Conservation (phyloP, 140 eudicot species). For the Bidens hawaiensis region DNA sequence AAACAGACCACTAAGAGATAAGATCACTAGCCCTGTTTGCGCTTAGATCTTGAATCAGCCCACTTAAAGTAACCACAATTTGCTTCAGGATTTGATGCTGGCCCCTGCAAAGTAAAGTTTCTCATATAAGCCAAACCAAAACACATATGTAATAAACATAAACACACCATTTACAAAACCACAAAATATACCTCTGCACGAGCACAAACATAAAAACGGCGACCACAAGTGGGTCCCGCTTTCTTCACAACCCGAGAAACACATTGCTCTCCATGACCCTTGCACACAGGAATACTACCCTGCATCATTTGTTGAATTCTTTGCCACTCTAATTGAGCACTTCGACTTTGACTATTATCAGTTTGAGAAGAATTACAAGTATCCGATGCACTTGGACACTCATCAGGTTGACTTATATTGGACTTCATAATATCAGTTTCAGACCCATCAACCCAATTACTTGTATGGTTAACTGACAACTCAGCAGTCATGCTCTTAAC, state of each 20-base stretch:
- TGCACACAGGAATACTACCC: conserved; percentile 82
- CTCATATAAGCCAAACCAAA: background rate
- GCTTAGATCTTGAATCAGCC: conserved; percentile 62
- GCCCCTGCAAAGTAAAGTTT: conserved; percentile 54
- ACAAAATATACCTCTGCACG: conserved; percentile 78
- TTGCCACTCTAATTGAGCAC: conserved; percentile 80
- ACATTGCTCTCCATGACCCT: conserved; percentile 90
- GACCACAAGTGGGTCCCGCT: conserved; percentile 86
- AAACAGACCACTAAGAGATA: background rate
- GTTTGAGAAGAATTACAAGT: conserved; percentile 33
- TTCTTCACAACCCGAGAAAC: conserved; percentile 91
- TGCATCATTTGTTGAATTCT: conserved; percentile 92
- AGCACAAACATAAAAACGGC: conserved; percentile 85
- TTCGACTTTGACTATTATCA: conserved; percentile 41
- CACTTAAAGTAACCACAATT: conserved; percentile 89
- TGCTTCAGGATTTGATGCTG: conserved; percentile 90
- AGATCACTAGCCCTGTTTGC: conserved; percentile 36
- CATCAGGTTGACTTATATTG: conserved; percentile 17
- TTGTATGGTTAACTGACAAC: conserved; percentile 26
- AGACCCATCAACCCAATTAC: conserved; percentile 22
- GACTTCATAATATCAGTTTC: conserved; percentile 17
- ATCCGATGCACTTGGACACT: conserved; percentile 25
- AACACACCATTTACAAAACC: background rate
- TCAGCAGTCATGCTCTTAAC: conserved; percentile 25
- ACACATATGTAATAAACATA: background rate